Conservation (phyloP, 306 rosid species). For the Vigna reflexopilosa region DNA sequence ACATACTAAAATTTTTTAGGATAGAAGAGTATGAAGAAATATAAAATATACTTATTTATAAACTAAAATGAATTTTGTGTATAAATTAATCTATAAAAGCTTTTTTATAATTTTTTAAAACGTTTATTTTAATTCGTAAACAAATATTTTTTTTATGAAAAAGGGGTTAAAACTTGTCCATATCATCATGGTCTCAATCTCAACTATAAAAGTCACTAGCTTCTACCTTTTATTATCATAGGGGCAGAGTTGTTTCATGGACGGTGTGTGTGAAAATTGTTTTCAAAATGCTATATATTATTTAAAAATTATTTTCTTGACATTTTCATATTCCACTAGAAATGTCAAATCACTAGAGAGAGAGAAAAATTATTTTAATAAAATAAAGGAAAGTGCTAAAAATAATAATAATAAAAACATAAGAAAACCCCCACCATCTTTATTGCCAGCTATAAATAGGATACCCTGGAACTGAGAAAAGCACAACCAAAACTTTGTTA, state of each 20-base stretch:
- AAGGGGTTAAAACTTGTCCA: too few species aligned
- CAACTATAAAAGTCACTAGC: background rate
- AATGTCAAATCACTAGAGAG: background rate
- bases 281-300: background rate
- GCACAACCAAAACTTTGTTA: background rate
- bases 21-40: too few species aligned
- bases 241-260: background rate
- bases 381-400: background rate
- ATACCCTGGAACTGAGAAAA: background rate
- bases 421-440: background rate
- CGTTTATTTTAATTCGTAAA: too few species aligned
- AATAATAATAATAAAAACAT: background rate
- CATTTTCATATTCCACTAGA: background rate
- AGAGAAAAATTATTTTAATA: background rate
- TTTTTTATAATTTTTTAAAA: too few species aligned
- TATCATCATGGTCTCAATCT: background rate
- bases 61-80: too few species aligned
- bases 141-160: too few species aligned
- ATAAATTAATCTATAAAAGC: too few species aligned
- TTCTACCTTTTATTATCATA: background rate
- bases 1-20: too few species aligned
- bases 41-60: too few species aligned
- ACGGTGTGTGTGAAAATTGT: background rate
- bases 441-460: slow-evolving; percentile 7
- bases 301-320: background rate